Conservation (phyloP, 768 basidiomycete species). For the Boletus tomentosulus region DNA sequence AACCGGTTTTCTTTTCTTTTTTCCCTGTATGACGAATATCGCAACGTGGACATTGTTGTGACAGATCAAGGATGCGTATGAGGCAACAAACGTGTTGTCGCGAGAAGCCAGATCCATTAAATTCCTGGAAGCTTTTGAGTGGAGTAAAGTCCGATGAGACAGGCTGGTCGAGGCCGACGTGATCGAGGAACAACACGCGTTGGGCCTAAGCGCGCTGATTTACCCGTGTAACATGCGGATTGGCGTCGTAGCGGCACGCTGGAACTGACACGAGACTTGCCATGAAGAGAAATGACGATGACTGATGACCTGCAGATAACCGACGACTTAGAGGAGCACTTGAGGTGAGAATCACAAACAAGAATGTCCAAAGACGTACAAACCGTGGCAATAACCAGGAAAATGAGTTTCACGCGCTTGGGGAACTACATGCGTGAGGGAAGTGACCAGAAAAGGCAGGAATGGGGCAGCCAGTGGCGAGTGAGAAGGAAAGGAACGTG, state of each 20-base stretch:
- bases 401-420: slow-evolving; percentile 29
- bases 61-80: slow-evolving; percentile 68
- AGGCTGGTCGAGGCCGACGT: slow-evolving; percentile 51
- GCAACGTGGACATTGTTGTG: slow-evolving; percentile 72
- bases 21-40: slow-evolving; percentile 51
- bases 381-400: slow-evolving; percentile 23
- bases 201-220: slow-evolving; percentile 49
- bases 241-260: slow-evolving; percentile 28
- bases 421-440: slow-evolving; percentile 31
- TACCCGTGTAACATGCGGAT: slow-evolving; percentile 36
- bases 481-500: slow-evolving; percentile 52
- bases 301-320: slow-evolving; percentile 21
- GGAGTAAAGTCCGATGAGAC: slow-evolving; percentile 61
- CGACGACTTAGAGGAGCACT: slow-evolving; percentile 16
- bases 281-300: slow-evolving; percentile 18
- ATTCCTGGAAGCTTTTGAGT: slow-evolving; percentile 57
- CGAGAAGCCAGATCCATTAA: slow-evolving; percentile 63
- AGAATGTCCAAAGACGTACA: slow-evolving; percentile 32
- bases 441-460: slow-evolving; percentile 55
- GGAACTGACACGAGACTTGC: slow-evolving; percentile 28
- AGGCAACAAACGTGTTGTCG: slow-evolving; percentile 65
- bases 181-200: slow-evolving; percentile 73
- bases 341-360: slow-evolving; percentile 27
- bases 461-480: slow-evolving; percentile 50
- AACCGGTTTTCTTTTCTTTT: slow-evolving; percentile 33